phyloP scores from a whole-genome alignment of 371 early-diverging fungal species.

The Mortierella sp. region DNA sequence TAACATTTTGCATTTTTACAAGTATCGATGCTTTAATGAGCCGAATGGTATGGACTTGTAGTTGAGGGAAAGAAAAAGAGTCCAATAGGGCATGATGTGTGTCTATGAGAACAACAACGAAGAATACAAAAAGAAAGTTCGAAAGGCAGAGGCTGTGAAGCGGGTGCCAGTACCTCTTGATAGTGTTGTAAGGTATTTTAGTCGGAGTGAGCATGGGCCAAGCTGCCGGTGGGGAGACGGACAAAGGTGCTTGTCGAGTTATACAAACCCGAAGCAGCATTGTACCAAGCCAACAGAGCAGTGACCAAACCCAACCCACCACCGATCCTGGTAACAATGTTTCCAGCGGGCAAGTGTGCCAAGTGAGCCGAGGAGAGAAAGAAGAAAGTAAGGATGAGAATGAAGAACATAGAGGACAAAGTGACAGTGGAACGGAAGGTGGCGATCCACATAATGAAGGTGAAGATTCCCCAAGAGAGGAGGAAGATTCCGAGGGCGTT shows the following conservation, averaged over 20 bases:
- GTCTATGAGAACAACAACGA: neutral
- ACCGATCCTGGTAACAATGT: conserved; percentile 59
- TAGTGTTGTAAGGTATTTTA: neutral
- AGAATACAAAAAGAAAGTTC: neutral
- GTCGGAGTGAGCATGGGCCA: conserved; percentile 20
- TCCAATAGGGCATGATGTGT: neutral
- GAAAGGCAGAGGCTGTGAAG: neutral
- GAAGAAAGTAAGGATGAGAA: conserved; percentile 74
- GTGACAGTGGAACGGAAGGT: conserved; percentile 74
- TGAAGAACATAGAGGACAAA: conserved; percentile 72
- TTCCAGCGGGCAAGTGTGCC: conserved; percentile 50
- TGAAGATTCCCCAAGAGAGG: conserved; percentile 77
- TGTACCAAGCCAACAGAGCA: conserved; percentile 81
- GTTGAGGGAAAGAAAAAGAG: neutral
- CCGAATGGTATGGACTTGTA: neutral
- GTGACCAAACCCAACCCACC: conserved; percentile 79
- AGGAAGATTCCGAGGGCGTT: conserved; percentile 79
- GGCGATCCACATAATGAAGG: conserved; percentile 76
- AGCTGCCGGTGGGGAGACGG: conserved; percentile 67
- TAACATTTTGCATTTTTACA: conserved; percentile 8
- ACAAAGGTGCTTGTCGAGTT: conserved; percentile 70
- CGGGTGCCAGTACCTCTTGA: neutral
- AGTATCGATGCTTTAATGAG: neutral
- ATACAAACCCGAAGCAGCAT: conserved; percentile 75
- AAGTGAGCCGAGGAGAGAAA: conserved; percentile 69